These are phyloP conservation scores for Talaromyces wortmannii DNA, from an alignment of 495 filamentous ascomycete genomes.

Conservation along the genomic window DNA sequence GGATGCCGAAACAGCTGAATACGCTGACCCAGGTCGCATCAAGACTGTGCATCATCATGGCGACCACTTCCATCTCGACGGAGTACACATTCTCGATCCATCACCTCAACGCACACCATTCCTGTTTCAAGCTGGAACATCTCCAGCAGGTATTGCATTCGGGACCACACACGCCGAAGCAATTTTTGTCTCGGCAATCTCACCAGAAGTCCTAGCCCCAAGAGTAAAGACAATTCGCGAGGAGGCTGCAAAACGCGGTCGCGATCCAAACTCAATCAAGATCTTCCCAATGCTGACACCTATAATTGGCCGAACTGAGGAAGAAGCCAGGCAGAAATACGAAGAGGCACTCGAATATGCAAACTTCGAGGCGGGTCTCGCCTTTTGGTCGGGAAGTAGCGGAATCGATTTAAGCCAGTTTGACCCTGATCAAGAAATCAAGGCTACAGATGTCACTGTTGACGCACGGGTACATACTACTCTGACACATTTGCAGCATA, in stretches of 20 bases:
- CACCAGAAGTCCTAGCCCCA: slow-evolving; percentile 1
- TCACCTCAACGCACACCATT: slow-evolving; percentile 51
- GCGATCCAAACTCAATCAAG: slow-evolving; percentile 29
- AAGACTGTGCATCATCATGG: slow-evolving; percentile 49
- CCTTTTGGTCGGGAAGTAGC: slow-evolving; percentile 35
- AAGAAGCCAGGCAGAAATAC: slow-evolving; percentile 35
- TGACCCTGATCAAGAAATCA: slow-evolving; percentile 8
- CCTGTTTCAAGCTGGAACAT: slow-evolving; percentile 49
- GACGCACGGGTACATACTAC: slow-evolving; percentile 6
- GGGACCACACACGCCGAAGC: slow-evolving; percentile 51
- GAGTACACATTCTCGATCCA: slow-evolving; percentile 48
- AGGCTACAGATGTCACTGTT: slow-evolving; percentile 5
- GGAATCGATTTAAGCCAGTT: slow-evolving; percentile 28
- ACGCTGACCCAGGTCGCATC: slow-evolving; percentile 43
- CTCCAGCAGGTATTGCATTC: slow-evolving; percentile 42
- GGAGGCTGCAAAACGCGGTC: slow-evolving; percentile 13
- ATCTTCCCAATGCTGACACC: slow-evolving; percentile 30
- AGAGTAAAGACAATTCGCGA: slow-evolving; percentile 5
- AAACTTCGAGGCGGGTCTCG: slow-evolving; percentile 30
- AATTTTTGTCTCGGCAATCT: slow-evolving; percentile 33
- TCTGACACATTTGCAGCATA: slow-evolving; percentile 4
- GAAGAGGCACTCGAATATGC: slow-evolving; percentile 23
- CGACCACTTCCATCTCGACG: slow-evolving; percentile 48
- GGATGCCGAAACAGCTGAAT: slow-evolving; percentile 36
- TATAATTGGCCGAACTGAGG: slow-evolving; percentile 32